These are phyloP conservation scores for Malassezia psittaci DNA, from an alignment of 1,284 basidiomycete species.

Conservation along the genomic window DNA sequence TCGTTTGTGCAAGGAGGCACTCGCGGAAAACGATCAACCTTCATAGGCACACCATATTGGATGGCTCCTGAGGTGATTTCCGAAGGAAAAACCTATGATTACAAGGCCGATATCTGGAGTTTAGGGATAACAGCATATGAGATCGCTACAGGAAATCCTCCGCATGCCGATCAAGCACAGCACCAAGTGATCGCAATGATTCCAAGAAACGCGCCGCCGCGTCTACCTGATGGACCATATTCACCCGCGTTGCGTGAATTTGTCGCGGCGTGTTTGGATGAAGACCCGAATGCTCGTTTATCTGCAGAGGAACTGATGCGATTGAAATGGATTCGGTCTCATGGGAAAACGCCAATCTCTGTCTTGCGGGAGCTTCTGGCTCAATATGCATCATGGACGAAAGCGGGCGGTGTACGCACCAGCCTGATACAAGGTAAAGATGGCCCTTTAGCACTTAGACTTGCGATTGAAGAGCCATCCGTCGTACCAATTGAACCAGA, in stretches of 20 bases:
- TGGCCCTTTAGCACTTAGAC: not conserved
- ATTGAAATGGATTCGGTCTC: conserved; percentile 82
- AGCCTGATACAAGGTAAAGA: conserved; percentile 53
- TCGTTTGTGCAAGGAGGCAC: conserved; percentile 15
- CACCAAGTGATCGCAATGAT: conserved; percentile 85
- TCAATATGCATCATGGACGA: conserved; percentile 65
- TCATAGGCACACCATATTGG: conserved; percentile 45
- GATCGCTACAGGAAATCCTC: conserved; percentile 77
- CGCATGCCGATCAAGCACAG: conserved; percentile 78
- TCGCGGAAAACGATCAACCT: conserved; percentile 49
- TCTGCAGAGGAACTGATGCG: conserved; percentile 80
- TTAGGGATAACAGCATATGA: conserved; percentile 87
- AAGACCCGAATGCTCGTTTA: conserved; percentile 69
- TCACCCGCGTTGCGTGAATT: conserved; percentile 81
- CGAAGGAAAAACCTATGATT: conserved; percentile 59
- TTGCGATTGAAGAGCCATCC: not conserved
- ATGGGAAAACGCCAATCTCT: conserved; percentile 56
- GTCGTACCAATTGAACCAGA: conserved; percentile 8
- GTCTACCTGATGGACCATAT: conserved; percentile 61
- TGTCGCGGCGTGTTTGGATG: conserved; percentile 70
- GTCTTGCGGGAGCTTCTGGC: conserved; percentile 73
- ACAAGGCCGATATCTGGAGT: conserved; percentile 67
- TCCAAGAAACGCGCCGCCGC: conserved; percentile 72
- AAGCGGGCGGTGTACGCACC: conserved; percentile 66
- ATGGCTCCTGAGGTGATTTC: conserved; percentile 46